Conservation (phyloP, 1,139 yeast species). For the Arxiozyma slooffiae region DNA sequence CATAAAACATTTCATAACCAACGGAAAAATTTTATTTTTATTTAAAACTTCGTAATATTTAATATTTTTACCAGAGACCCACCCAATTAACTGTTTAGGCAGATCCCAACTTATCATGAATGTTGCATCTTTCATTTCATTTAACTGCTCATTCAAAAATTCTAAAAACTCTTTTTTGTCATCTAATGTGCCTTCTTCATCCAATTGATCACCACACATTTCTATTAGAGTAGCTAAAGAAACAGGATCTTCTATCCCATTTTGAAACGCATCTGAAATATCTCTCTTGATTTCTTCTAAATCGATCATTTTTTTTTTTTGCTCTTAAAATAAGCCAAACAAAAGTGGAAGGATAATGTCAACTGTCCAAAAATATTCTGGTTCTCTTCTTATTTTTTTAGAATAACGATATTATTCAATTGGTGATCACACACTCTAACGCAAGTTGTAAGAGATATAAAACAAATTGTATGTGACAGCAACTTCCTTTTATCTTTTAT, state of each 20-base stretch:
- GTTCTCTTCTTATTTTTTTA: too few relatives aligned
- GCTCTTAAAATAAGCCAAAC: neutral
- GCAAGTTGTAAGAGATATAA: too few relatives aligned
- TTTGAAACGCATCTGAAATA: slow-evolving; percentile 5
- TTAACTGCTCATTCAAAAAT: slow-evolving; percentile 30
- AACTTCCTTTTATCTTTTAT: too few relatives aligned
- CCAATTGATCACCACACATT: slow-evolving; percentile 17
- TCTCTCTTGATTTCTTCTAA: slow-evolving; percentile 5
- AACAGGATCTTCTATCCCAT: slow-evolving; percentile 8
- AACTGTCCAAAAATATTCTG: too few relatives aligned
- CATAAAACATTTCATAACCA: slow-evolving; percentile 46
- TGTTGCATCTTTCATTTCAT: slow-evolving; percentile 11
- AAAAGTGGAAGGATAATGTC: neutral
- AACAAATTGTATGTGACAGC: too few relatives aligned
- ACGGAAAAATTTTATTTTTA: slow-evolving; percentile 16
- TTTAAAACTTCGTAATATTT: slow-evolving; percentile 11
- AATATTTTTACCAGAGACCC: slow-evolving; percentile 23
- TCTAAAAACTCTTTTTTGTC: slow-evolving; percentile 41
- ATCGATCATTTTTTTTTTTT: slow-evolving; percentile 3
- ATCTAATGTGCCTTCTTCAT: slow-evolving; percentile 20
- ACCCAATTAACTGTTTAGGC: slow-evolving; percentile 51
- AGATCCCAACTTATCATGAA: slow-evolving; percentile 80
- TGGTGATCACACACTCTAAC: too few relatives aligned
- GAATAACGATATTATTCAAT: too few relatives aligned
- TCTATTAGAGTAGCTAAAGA: slow-evolving; percentile 20